These are phyloP conservation scores for Grosmannia serpens DNA, from an alignment of 2,329 filamentous ascomycete species.

Conservation along the genomic window DNA sequence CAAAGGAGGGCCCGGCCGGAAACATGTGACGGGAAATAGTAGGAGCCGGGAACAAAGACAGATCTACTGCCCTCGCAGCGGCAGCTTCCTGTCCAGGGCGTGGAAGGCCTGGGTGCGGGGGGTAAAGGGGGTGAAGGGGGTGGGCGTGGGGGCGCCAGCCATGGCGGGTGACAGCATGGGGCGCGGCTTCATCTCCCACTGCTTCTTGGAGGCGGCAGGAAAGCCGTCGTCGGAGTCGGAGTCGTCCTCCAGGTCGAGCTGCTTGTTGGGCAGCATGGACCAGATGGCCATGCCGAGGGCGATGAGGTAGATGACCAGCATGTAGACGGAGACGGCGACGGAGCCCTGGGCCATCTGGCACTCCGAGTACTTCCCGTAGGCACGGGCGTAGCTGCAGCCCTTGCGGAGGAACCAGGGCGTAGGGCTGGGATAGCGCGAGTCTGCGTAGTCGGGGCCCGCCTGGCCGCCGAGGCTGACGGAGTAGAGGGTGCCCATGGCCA, in stretches of 20 bases:
- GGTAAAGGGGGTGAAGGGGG: not conserved
- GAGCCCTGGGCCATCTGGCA: slow-evolving; percentile 58
- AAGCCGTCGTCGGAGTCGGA: slow-evolving; percentile 25
- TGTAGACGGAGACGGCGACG: slow-evolving; percentile 52
- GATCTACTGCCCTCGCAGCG: slow-evolving; percentile 25
- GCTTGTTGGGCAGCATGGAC: slow-evolving; percentile 44
- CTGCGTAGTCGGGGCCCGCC: slow-evolving; percentile 60
- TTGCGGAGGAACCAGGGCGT: slow-evolving; percentile 67
- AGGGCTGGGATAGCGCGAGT: slow-evolving; percentile 47
- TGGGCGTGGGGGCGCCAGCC: not conserved
- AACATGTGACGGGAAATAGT: not conserved
- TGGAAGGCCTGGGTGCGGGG: slow-evolving; percentile 45
- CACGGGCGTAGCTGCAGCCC: slow-evolving; percentile 50
- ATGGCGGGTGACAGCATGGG: not conserved
- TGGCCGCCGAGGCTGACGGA: slow-evolving; percentile 57
- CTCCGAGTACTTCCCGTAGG: slow-evolving; percentile 40
- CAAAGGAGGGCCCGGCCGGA: no score
- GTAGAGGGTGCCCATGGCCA: slow-evolving; percentile 49
- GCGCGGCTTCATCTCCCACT: slow-evolving; percentile 45
- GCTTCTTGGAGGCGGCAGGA: slow-evolving; percentile 23
- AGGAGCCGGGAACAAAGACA: not conserved
- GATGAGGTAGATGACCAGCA: slow-evolving; percentile 50
- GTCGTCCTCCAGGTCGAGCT: slow-evolving; percentile 33
- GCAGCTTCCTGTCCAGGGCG: slow-evolving; percentile 46
- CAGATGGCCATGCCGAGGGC: slow-evolving; percentile 50